Base-by-base conservation (phyloP, 2,329 filamentous ascomycete species). In the Huntiella moniliformis region DNA sequence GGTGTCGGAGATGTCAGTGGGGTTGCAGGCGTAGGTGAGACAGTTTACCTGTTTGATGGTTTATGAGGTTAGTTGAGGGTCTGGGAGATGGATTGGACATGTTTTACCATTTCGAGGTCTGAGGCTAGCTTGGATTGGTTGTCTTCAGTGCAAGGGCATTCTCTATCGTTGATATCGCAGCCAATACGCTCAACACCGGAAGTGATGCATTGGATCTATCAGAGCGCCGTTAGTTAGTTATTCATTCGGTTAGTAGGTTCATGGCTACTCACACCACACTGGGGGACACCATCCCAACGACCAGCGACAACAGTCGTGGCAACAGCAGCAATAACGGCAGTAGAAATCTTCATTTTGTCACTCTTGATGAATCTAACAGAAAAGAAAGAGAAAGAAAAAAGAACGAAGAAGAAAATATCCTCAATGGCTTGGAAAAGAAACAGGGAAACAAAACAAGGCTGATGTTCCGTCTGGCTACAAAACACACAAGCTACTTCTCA, bases 321-420 rank as follows among this genome's bases (percentile, higher is more conserved):
- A 48, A 57, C 28, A 34, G 37, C 38, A 35, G 44, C 32, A 35
- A 44, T 40, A 13, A 37, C 36, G 16, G 44, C 31, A 61, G 49
- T 47, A 61, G 57, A 44, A 52, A 56, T 52, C 63, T 66, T 67
- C 64, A 67, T 67, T 15, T 53, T 65, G 57, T n/a, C 15, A 39
- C 22, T 28, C 22, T 5, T 28, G 22, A 28, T 28, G 22, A 7
- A 28, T 28, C 22, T 12, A 15, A 39, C 12, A 16, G 18, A 39
- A 39, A 39, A 12, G 7, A 38, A 39, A 39, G 38, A 3, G 18
- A 39, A 39, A 39, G 7, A 16, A 4, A 7, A 16, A 37, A 37
- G n/a, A 50, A 47, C 35, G 52, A 50, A 31, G n/a, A 8, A 41
- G 22, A 31, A 41, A 13, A 18, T 22, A 42, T 11, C 28, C 22